These are phyloP conservation scores for Streptanthus diversifolius DNA, from an alignment of 345 rosid species.

Conservation along the genomic window DNA sequence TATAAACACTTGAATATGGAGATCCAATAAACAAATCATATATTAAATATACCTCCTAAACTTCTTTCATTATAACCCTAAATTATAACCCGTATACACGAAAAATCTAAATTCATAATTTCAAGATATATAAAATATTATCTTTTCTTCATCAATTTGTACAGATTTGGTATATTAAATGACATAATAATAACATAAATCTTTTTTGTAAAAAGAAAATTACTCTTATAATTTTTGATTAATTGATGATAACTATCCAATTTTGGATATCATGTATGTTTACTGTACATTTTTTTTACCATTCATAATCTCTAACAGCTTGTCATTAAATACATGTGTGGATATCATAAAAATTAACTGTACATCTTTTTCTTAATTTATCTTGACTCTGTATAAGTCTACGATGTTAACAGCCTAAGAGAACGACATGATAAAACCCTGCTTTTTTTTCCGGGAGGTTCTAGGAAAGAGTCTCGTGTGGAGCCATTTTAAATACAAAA, in stretches of 20 bases:
- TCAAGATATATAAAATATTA: neutral
- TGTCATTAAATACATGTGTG: neutral
- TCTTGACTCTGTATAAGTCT: constrained; percentile 4
- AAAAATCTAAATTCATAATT: too few relatives aligned
- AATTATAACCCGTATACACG: too few relatives aligned
- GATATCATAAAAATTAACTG: neutral
- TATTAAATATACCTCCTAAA: too few relatives aligned
- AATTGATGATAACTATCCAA: neutral
- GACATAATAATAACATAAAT: neutral
- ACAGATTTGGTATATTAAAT: neutral
- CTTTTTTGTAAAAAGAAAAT: neutral
- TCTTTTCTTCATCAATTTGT: neutral
- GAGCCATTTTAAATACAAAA: neutral
- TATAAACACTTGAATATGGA: too few relatives aligned
- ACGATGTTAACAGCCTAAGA: neutral
- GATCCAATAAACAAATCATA: too few relatives aligned
- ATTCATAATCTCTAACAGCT: neutral
- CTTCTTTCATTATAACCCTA: neutral
- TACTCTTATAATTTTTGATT: neutral
- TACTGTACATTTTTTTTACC: neutral
- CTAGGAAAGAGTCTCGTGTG: neutral
- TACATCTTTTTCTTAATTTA: neutral
- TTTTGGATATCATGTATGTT: neutral
- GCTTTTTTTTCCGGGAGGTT: neutral
- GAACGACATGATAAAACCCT: neutral